These are phyloP conservation scores for Diatrype stigma DNA, from an alignment of 2,329 filamentous ascomycete genomes.

Conservation along the genomic window DNA sequence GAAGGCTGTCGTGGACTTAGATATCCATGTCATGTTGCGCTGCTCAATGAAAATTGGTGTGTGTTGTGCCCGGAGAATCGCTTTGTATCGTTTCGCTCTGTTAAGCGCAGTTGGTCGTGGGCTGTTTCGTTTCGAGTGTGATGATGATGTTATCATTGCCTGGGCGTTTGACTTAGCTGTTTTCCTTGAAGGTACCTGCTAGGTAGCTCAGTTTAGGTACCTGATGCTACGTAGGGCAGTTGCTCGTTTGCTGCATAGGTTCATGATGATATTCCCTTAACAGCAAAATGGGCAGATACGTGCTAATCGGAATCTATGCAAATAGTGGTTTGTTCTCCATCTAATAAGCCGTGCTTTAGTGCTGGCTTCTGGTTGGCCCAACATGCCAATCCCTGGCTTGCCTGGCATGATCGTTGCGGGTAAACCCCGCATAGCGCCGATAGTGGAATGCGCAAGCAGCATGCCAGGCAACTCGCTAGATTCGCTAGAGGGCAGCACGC, in stretches of 20 bases:
- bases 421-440: neutral
- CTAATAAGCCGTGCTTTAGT: neutral
- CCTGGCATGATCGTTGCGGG: neutral
- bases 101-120: too few relatives aligned
- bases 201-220: too few relatives aligned
- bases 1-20: conserved; percentile 65
- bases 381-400: neutral
- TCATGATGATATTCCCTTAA: too few relatives aligned
- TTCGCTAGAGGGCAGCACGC: neutral
- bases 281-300: too few relatives aligned
- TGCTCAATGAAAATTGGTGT: conserved; percentile 7
- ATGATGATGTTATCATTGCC: too few relatives aligned
- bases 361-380: neutral
- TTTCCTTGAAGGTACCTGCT: too few relatives aligned
- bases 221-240: too few relatives aligned
- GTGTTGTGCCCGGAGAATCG: neutral
- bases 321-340: neutral
- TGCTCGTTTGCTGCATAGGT: too few relatives aligned
- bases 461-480: neutral
- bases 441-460: too few relatives aligned
- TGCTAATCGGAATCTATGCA: neutral
- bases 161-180: too few relatives aligned
- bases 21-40: conserved; percentile 63
- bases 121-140: too few relatives aligned
- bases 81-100: too few relatives aligned